phyloP scores from a whole-genome alignment of 192 early-diverging fungal species.

The Linnemannia hyalina region DNA sequence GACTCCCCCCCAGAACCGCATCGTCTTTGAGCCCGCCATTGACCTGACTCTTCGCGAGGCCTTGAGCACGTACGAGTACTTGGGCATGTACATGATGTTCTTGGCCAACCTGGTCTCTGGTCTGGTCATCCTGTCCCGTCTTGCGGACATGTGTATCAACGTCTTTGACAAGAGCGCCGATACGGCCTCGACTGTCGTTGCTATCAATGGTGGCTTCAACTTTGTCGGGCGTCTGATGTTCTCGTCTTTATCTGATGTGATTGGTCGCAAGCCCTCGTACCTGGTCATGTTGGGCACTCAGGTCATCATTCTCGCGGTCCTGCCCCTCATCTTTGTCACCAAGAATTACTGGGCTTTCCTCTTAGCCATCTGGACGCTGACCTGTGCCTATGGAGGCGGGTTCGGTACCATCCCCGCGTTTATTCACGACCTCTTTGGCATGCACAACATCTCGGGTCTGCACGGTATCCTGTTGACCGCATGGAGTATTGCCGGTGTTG shows the following conservation, averaged over 20 bases:
- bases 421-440: conserved; percentile 80
- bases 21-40: conserved; percentile 55
- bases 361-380: conserved; percentile 69
- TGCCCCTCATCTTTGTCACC: conserved; percentile 70
- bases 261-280: conserved; percentile 77
- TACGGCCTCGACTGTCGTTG: conserved; percentile 66
- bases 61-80: conserved; percentile 69
- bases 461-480: conserved; percentile 83
- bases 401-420: conserved; percentile 84
- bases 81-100: conserved; percentile 72
- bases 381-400: conserved; percentile 79
- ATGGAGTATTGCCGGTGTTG: conserved; percentile 79
- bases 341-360: conserved; percentile 72
- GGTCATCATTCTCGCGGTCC: conserved; percentile 64
- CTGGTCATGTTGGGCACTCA: conserved; percentile 71
- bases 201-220: conserved; percentile 74
- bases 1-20: conserved; percentile 62
- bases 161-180: conserved; percentile 66
- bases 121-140: conserved; percentile 71
- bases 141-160: conserved; percentile 66
- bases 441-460: conserved; percentile 79
- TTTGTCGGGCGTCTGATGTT: conserved; percentile 70
- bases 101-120: conserved; percentile 73
- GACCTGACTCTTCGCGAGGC: conserved; percentile 69
- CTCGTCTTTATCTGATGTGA: conserved; percentile 67